phyloP scores from a whole-genome alignment of 805 yeast genomes.

The Monosporozyma solicola region DNA sequence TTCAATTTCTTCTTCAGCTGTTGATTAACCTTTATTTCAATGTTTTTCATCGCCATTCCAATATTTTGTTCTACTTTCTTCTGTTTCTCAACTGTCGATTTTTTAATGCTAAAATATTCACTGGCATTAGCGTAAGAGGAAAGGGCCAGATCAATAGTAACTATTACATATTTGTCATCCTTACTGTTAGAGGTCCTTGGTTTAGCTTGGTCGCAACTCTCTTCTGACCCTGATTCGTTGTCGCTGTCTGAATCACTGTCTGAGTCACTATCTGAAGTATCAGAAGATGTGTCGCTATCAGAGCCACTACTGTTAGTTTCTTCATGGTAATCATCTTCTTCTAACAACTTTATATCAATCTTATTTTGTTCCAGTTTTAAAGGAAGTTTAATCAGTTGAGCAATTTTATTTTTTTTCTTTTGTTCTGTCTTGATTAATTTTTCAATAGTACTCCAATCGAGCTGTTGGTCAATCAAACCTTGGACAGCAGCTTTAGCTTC shows the following conservation, averaged over 20 bases:
- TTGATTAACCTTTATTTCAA: slow-evolving; percentile 64
- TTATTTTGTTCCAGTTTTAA: slow-evolving; percentile 62
- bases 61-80: slow-evolving; percentile 73
- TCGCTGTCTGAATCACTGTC: slow-evolving; percentile 16
- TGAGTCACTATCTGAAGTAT: slow-evolving; percentile 5
- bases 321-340: slow-evolving; percentile 26
- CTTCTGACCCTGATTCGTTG: slow-evolving; percentile 4
- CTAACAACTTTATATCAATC: slow-evolving; percentile 48
- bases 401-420: slow-evolving; percentile 52
- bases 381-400: slow-evolving; percentile 54
- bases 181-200: slow-evolving; percentile 4
- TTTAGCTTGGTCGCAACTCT: slow-evolving; percentile 3
- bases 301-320: slow-evolving; percentile 20
- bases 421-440: slow-evolving; percentile 63
- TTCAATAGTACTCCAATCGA: slow-evolving; percentile 92
- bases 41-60: slow-evolving; percentile 67
- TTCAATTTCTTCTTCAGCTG: slow-evolving; percentile 60
- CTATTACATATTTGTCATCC: slow-evolving; percentile 31
- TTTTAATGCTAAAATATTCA: slow-evolving; percentile 67
- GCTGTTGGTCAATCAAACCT: slow-evolving; percentile 61
- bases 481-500: slow-evolving; percentile 62
- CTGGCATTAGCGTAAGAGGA: slow-evolving; percentile 89
- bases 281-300: slow-evolving; percentile 15
- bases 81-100: slow-evolving; percentile 68
- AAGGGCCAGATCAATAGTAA: slow-evolving; percentile 55